A percentile compares a stretch with the other conserved stretches of the same genome.
Conservation (phyloP, 192 early-diverging fungal species). For the Linnemannia schmuckeri region DNA sequence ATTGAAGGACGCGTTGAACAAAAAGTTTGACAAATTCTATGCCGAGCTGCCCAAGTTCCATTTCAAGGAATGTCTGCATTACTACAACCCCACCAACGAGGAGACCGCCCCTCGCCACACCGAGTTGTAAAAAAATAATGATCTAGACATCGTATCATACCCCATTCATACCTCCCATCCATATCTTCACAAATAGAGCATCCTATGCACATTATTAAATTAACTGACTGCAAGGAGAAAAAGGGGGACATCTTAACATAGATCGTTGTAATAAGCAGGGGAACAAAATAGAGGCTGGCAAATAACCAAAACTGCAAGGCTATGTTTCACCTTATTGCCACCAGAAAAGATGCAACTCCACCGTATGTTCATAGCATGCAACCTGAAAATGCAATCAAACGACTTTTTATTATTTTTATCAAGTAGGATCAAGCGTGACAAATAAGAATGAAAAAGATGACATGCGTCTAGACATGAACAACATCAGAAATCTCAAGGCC, state of each 20-base stretch:
- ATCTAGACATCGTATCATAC: not conserved
- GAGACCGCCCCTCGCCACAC: slow-evolving; percentile 15
- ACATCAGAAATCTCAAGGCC: not conserved
- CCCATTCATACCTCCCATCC: not conserved
- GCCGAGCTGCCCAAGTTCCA: slow-evolving; percentile 56
- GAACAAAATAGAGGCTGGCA: too few species aligned
- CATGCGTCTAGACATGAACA: not conserved
- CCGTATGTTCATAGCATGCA: too few species aligned
- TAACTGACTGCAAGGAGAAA: too few species aligned
- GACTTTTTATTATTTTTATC: not conserved
- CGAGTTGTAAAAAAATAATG: slow-evolving; percentile 21
- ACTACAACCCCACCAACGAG: slow-evolving; percentile 55
- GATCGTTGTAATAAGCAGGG: too few species aligned
- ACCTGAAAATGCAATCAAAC: too few species aligned
- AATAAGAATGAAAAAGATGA: not conserved
- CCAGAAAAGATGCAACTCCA: too few species aligned
- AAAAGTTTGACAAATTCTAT: slow-evolving; percentile 66
- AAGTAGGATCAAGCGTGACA: not conserved
- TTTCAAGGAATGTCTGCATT: slow-evolving; percentile 54
- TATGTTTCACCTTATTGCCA: too few species aligned
- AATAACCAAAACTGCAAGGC: too few species aligned
- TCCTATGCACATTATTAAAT: not conserved
- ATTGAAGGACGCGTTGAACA: slow-evolving; percentile 61
- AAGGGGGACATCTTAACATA: too few species aligned
- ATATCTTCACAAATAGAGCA: not conserved